A percentile compares a stretch with the other conserved stretches of the same genome.
phyloP scores from a whole-genome alignment of 2,329 filamentous ascomycete species.

The Aspergillus tamarii region DNA sequence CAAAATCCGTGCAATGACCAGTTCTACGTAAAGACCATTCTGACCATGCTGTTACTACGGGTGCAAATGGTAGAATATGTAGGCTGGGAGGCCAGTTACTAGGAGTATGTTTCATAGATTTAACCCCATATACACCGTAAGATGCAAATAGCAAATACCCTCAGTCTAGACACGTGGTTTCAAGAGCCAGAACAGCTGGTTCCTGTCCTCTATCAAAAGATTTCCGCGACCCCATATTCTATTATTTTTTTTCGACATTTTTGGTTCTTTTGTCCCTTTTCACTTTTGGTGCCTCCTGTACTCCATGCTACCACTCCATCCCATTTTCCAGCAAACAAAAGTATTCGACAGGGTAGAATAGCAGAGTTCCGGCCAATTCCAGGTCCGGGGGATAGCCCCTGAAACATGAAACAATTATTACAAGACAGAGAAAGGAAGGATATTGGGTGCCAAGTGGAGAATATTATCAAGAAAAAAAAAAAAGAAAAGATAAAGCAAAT shows the following conservation, averaged over 20 bases:
- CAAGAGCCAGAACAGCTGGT: conserved; percentile 1
- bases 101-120: neutral
- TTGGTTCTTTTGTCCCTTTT: neutral
- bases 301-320: neutral
- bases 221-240: conserved; percentile 5
- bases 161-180: conserved; percentile 10
- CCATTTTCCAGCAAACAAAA: neutral
- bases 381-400: conserved; percentile 3
- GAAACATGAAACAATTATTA: conserved; percentile 17
- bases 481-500: conserved; percentile 15
- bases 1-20: neutral
- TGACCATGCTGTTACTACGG: neutral
- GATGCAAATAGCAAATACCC: conserved; percentile 7
- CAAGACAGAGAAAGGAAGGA: conserved; percentile 21
- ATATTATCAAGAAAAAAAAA: conserved; percentile 20
- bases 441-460: conserved; percentile 23
- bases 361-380: conserved; percentile 15
- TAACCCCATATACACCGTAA: conserved; percentile 1
- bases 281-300: conserved; percentile 12
- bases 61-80: neutral
- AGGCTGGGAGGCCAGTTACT: neutral
- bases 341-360: conserved; percentile 1
- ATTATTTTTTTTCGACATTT: neutral
- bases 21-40: neutral
- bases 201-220: conserved; percentile 6